phyloP scores from a whole-genome alignment of 164 flowering plant species.

The Umbellularia californica region DNA sequence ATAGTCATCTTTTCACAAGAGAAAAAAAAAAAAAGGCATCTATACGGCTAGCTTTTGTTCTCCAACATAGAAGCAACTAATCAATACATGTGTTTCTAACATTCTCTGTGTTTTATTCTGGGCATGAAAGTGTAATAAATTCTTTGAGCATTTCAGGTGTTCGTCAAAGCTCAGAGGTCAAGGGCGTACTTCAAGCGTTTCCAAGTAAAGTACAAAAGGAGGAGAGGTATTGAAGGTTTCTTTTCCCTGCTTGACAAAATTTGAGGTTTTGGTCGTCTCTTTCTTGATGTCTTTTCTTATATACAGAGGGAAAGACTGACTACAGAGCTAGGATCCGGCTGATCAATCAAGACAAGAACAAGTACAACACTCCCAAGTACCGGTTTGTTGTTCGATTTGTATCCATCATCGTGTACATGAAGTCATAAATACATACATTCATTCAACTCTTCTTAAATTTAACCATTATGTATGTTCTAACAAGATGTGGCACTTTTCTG shows the following conservation, averaged over 20 bases:
- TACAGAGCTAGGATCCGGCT: constrained; percentile 80
- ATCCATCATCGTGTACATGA: constrained; percentile 29
- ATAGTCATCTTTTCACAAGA: too few species aligned
- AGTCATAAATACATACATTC: background rate
- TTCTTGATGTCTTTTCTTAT: background rate
- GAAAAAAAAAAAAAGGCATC: too few species aligned
- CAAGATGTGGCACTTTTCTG: background rate
- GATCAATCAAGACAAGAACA: constrained; percentile 91
- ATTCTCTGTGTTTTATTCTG: too few species aligned
- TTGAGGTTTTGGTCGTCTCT: background rate
- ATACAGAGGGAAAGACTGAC: constrained; percentile 84
- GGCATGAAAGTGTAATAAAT: background rate
- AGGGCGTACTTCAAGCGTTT: constrained; percentile 47
- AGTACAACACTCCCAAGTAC: constrained; percentile 87
- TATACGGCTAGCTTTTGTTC: too few species aligned
- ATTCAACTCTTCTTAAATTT: background rate
- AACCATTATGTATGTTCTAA: background rate
- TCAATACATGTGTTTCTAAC: too few species aligned
- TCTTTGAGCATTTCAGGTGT: constrained; percentile 23
- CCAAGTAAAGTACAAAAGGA: constrained; percentile 53
- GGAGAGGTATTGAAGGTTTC: constrained; percentile 29
- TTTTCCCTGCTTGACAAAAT: background rate
- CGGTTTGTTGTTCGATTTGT: constrained; percentile 86
- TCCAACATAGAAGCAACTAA: too few species aligned
- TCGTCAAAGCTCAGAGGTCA: constrained; percentile 46